Evolutionary conservation across 352 stramenopile genomes (phyloP).

Genomic region (Globisporangium megalacanthum): DNA sequence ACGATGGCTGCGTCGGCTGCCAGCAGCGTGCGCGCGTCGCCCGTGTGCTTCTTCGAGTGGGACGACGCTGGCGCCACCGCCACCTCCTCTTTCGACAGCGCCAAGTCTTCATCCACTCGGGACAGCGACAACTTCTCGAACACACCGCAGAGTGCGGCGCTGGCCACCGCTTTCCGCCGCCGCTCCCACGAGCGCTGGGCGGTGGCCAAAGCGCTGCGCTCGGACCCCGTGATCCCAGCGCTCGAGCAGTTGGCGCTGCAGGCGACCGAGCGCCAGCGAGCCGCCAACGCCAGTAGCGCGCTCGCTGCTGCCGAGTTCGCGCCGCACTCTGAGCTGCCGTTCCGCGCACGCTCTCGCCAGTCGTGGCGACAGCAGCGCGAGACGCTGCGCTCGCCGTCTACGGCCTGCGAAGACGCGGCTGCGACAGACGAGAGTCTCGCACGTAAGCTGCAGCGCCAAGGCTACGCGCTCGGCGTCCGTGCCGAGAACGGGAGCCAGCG

Average conservation of each 20-base stretch:
- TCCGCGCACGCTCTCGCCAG: conserved; percentile 51
- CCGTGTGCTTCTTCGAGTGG: no score
- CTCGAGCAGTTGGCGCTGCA: conserved; percentile 20
- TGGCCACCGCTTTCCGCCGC: conserved; percentile 39
- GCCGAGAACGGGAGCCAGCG: conserved; percentile 3
- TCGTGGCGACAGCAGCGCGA: conserved; percentile 60
- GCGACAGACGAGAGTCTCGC: conserved; percentile 25
- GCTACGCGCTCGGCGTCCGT: conserved; percentile 32
- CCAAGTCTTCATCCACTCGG: neutral
- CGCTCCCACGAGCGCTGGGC: conserved; percentile 41
- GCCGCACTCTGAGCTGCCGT: conserved; percentile 8
- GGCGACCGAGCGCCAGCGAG: neutral
- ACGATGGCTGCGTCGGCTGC: no score
- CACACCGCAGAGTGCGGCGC: conserved; percentile 24
- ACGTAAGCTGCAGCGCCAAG: conserved; percentile 38
- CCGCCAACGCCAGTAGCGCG: conserved; percentile 5
- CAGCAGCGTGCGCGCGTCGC: neutral
- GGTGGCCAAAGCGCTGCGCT: conserved; percentile 33
- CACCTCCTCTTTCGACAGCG: neutral
- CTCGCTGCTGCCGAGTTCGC: neutral
- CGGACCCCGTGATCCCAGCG: conserved; percentile 34
- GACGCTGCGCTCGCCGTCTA: conserved; percentile 17
- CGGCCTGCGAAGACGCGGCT: conserved; percentile 13
- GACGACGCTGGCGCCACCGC: neutral
- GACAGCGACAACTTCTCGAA: neutral